Percentiles rank a stretch among this genome's conserved stretches.
Evolutionary conservation across 163 green algal genomes (phyloP).

Genomic region (Scenedesmus sp.): DNA sequence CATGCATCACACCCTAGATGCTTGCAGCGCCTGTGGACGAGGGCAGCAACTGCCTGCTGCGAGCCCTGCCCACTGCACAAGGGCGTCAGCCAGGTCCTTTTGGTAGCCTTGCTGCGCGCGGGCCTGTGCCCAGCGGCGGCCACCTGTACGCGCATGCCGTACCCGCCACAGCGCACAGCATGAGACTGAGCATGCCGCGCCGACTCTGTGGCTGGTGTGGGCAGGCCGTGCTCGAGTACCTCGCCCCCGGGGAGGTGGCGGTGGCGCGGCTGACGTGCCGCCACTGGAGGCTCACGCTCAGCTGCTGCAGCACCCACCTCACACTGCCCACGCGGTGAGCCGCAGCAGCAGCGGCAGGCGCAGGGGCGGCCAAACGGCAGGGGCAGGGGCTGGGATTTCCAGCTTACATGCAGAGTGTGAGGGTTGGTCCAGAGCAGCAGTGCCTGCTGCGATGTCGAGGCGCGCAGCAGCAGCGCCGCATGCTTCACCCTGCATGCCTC

Average conservation of each 20-base stretch:
- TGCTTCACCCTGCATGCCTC: too few species aligned
- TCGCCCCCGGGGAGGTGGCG: neutral
- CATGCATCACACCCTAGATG: too few species aligned
- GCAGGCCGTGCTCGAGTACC: slow-evolving; percentile 40
- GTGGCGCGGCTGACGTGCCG: slow-evolving; percentile 38
- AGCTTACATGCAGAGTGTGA: neutral
- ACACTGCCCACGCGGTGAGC: slow-evolving; percentile 25
- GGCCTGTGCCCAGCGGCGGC: too few species aligned
- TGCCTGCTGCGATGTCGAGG: neutral
- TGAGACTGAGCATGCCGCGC: neutral
- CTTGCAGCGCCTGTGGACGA: too few species aligned
- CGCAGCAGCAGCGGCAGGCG: neutral
- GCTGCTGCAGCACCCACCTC: neutral
- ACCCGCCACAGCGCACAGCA: too few species aligned
- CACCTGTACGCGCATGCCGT: too few species aligned
- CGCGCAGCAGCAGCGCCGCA: neutral
- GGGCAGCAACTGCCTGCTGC: too few species aligned
- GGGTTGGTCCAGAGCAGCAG: neutral
- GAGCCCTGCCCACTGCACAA: too few species aligned
- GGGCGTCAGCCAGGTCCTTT: too few species aligned
- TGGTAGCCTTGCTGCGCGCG: too few species aligned
- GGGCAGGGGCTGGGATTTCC: too few species aligned
- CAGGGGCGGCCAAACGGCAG: too few species aligned
- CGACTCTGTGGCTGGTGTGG: neutral
- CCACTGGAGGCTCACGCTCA: slow-evolving; percentile 33